Evolutionary conservation across 495 filamentous ascomycete genomes (phyloP), one percentile per base, ranked within the genome.

Genomic region (Xeromyces bisporus): DNA sequence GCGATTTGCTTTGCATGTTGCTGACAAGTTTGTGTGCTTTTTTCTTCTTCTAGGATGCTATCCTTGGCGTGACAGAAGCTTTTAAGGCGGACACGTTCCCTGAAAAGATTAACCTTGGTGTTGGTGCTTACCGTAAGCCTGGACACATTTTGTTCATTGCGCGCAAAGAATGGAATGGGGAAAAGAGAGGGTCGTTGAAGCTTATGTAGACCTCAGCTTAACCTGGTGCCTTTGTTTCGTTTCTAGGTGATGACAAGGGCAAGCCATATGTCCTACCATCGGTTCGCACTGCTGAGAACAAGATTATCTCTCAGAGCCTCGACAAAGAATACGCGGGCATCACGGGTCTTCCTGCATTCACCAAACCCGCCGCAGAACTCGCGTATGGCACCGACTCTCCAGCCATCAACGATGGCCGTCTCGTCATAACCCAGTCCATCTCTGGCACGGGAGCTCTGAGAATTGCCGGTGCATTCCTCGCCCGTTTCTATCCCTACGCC

Each of bases 241-340:
- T 28, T 11, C 23, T 16, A 69, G 65, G 89, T 56, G 89, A 97
- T 53, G 85, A 94, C 68, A 63, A 80, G 58, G 89, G 89, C 45
- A 93, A 94, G 67, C 89, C 89, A 18, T 94, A 86, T 54, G 87
- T 97, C 33, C 78, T 97, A 29, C 89, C 87, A 25, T 94, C 89
- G 18, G 89, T 97, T 33, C 73, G 72, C 46, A 56, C 74, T 38
- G 89, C 89, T 32, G 89, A 97, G 65, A 69, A 86, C 55, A 80
- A 80, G 58, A 67, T 96, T 39, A 64, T 94, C 25, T 56, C 72
- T 8, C 70, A 71, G 37, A 63, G 66, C 28, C 52, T 85, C 38
- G 87, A 96, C 69, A 94, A 97, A 65, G 89, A 97, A 57, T 97
- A 97, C 50, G 85, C 91, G 31, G 83, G 80, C 42, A 97, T 97